Evolutionary conservation across 2,329 filamentous ascomycete species (phyloP).

Genomic region (Teratosphaeriaceae sp.): DNA sequence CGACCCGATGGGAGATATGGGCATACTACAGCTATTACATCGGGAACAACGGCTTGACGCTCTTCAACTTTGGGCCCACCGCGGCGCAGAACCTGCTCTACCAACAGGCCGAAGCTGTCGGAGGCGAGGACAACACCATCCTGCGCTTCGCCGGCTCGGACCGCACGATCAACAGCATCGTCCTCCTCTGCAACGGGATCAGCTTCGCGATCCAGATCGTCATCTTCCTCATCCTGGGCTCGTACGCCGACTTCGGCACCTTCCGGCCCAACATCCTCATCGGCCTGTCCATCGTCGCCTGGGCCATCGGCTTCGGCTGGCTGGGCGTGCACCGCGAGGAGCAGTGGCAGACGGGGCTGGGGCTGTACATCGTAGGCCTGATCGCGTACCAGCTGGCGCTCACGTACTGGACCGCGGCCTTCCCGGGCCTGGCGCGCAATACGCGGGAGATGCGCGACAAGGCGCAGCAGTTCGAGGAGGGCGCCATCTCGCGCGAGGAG

Average conservation of each 20-base stretch:
- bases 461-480: slow-evolving; percentile 43
- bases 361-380: slow-evolving; percentile 59
- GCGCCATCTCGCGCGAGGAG: slow-evolving; percentile 51
- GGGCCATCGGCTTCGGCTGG: slow-evolving; percentile 60
- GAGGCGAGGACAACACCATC: slow-evolving; percentile 38
- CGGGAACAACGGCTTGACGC: slow-evolving; percentile 41
- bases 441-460: slow-evolving; percentile 44
- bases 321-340: slow-evolving; percentile 55
- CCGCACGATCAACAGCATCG: slow-evolving; percentile 58
- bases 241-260: slow-evolving; percentile 57
- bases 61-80: slow-evolving; percentile 60
- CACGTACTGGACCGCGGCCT: slow-evolving; percentile 64
- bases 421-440: slow-evolving; percentile 52
- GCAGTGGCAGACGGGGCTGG: slow-evolving; percentile 55
- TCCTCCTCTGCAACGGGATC: slow-evolving; percentile 60
- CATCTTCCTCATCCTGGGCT: slow-evolving; percentile 47
- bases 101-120: slow-evolving; percentile 47
- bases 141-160: slow-evolving; percentile 50
- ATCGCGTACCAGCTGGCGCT: slow-evolving; percentile 61
- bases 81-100: slow-evolving; percentile 59
- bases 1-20: slow-evolving; percentile 48
- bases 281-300: slow-evolving; percentile 54
- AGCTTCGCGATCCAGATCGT: slow-evolving; percentile 61
- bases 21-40: slow-evolving; percentile 51
- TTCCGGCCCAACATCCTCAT: slow-evolving; percentile 59